Evolutionary conservation across 2,329 filamentous ascomycete genomes (phyloP), one percentile per base, ranked within the genome.

Genomic region (Fusarium pseudograminearum): DNA sequence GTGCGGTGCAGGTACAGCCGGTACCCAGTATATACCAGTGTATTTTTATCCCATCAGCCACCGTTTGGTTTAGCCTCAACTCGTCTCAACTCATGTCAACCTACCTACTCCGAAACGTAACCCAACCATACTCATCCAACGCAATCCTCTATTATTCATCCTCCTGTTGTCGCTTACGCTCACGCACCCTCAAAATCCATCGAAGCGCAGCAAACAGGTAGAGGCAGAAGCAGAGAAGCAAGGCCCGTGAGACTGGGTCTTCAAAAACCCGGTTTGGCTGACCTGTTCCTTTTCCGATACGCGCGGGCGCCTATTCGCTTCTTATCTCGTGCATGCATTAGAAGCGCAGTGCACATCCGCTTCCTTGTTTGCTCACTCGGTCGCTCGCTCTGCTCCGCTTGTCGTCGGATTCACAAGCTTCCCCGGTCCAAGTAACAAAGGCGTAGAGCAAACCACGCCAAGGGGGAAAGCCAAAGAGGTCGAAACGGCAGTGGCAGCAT

Each of bases 41-140:
- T 70, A 70, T 70, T 70, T 70, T 70, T 60, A 70, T 53, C 62
- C 57, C 55, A 22, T 70, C 67, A 70, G 67, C 57, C 67, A 70
- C 59, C 54, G 51, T 68, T 34, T 33, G 34, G 47, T 59, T 62
- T 67, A 68, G 63, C 56, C 61, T 61, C 56, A 61, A 61, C 61
- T 61, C 54, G 41, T 41, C 51, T 47, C 42, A 47, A 56, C 50
- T 46, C 38, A 31, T 30, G 10, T 30, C 28, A 30, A 30, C 28
- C 28, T 30, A 50, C 59, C 58, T 38, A 44, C n/a, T 31, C 60
- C 22, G 40, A 22, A 61, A 46, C 46, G 14, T 31, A 62, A 62
- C 38, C 18, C 52, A 38, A 55, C 36, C 38, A 42, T 44, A 51
- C 61, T 48, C 47, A 56, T 14, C 38, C 61, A 41, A 57, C 61